Evolutionary conservation across 2,329 filamentous ascomycete species (phyloP), one percentile per base, ranked within the genome.

Genomic region (Bimuria novae-zelandiae): DNA sequence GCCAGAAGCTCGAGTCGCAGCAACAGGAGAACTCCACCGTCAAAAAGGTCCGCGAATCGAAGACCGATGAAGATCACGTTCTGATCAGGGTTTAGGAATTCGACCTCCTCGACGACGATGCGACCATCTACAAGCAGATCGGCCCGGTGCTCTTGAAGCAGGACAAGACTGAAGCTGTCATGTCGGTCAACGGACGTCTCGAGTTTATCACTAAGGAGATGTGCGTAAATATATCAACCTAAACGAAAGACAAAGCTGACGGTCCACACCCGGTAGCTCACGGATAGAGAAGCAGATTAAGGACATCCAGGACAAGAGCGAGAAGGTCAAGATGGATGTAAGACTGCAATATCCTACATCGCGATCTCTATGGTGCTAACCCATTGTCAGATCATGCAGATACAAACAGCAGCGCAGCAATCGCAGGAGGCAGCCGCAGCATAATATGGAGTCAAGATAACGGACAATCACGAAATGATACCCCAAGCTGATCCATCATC

Each of bases 171-270:
- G 94, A 99, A 73, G 94, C 94, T 0, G 86, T 92, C 60, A 89
- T 90, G 80, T 92, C 92, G 0, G 94, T 99, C 16, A 91, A 95
- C 64, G 90, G 90, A 17, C 86, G 94, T 21, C 75, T 99, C 45
- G 92, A 96, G 61, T 97, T 93, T 69, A 99, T 99, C 61, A 84
- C 87, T 61, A 90, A 93, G 68, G 93, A 99, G 72, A 94, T 97
- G 92, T 96, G 73, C 44, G 44, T 47, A 11, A 74, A 87, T 17
- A 43, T 23, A 11, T 7, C 1, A n/a, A 7, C 17, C 51, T 45
- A 12, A 30, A 22, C 21, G 16, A 17, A 30, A 23, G 32, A 35
- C n/a, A 22, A 6, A 7, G 32, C 14, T 46, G 11, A 52, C 25
- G 29, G 35, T 44, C 62, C 16, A 27, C 62, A 36, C 11, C 7